Conservation (phyloP, 2,329 filamentous ascomycete genomes). For the Cladophialophora chaetospira region DNA sequence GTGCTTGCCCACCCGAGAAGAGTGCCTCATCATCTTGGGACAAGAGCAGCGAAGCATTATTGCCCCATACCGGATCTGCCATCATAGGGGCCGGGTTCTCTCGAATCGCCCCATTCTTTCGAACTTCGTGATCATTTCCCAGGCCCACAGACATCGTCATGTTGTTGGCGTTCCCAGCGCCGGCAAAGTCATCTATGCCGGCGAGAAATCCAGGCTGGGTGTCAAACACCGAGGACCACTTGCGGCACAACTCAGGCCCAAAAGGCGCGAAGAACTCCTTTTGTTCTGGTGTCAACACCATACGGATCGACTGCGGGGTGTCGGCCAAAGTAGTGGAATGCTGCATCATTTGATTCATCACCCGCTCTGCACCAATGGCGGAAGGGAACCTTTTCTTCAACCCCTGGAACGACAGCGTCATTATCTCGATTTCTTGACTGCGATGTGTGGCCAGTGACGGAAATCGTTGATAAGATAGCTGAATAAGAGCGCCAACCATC, state of each 20-base stretch:
- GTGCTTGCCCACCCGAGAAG: conserved; percentile 2
- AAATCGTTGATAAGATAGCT: conserved; percentile 28
- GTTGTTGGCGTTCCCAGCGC: background rate
- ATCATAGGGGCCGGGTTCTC: background rate
- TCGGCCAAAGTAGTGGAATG: background rate
- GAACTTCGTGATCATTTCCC: background rate
- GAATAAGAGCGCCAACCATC: conserved; percentile 24
- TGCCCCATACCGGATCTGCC: background rate
- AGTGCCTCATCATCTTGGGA: background rate
- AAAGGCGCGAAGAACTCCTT: conserved; percentile 14
- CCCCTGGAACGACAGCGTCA: conserved; percentile 19
- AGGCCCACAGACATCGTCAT: background rate
- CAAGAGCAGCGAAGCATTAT: background rate
- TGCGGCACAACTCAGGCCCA: conserved; percentile 12
- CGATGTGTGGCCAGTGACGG: conserved; percentile 13
- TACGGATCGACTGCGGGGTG: background rate
- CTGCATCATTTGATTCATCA: conserved; percentile 18
- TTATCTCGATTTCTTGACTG: conserved; percentile 22
- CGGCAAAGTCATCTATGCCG: background rate
- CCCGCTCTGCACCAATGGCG: conserved; percentile 25
- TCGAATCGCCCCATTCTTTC: background rate
- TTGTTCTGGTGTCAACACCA: conserved; percentile 4
- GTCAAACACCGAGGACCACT: conserved; percentile 8
- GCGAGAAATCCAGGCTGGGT: background rate
- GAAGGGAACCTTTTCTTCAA: conserved; percentile 27